A percentile compares a stretch with the other conserved stretches of the same genome.
phyloP scores from a whole-genome alignment of 495 filamentous ascomycete genomes.

The Pyrenula aspistea region DNA sequence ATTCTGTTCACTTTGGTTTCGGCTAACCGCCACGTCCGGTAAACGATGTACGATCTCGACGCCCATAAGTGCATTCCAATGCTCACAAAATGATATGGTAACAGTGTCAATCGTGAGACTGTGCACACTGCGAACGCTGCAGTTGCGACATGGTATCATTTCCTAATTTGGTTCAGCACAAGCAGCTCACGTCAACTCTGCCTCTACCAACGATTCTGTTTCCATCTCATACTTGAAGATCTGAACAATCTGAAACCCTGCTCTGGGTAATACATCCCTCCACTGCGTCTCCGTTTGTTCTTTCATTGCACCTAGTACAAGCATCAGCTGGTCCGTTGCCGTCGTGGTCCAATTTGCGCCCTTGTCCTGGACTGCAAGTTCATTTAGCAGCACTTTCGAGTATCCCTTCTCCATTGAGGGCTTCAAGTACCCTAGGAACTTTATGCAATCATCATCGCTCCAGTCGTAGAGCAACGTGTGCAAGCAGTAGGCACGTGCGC shows the following conservation, averaged over 20 bases:
- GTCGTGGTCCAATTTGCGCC: slow-evolving; percentile 25
- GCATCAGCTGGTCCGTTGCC: slow-evolving; percentile 33
- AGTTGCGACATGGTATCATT: too few species aligned
- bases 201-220: slow-evolving; percentile 21
- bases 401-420: slow-evolving; percentile 27
- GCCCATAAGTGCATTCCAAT: too few species aligned
- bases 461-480: slow-evolving; percentile 33
- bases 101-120: too few species aligned
- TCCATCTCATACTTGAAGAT: slow-evolving; percentile 13
- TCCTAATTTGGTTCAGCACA: too few species aligned
- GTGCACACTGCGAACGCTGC: too few species aligned
- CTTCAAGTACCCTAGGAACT: slow-evolving; percentile 20
- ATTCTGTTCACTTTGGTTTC: too few species aligned
- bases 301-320: slow-evolving; percentile 19
- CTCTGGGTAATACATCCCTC: slow-evolving; percentile 25
- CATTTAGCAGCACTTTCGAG: slow-evolving; percentile 33
- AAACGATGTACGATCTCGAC: too few species aligned
- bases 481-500: slow-evolving; percentile 30
- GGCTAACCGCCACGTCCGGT: too few species aligned
- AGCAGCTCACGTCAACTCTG: slow-evolving; percentile 13
- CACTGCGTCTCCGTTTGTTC: slow-evolving; percentile 24
- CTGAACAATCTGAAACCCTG: slow-evolving; percentile 50
- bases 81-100: too few species aligned
- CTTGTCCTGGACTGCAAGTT: slow-evolving; percentile 25
- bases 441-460: slow-evolving; percentile 23